Conservation (phyloP, 129 eudicot genomes). For the Tagetes erecta region DNA sequence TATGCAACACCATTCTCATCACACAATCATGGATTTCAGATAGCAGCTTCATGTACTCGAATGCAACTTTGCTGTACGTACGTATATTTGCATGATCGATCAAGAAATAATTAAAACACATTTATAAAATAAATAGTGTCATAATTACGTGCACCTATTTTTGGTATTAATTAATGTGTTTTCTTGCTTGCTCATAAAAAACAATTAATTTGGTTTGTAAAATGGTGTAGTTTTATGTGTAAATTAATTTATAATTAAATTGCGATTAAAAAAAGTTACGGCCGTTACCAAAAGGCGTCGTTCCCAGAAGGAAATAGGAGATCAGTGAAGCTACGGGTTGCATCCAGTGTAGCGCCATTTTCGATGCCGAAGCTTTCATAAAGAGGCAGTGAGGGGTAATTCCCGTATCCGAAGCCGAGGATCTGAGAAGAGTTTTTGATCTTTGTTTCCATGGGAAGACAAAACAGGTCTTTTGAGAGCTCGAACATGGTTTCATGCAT, state of each 20-base stretch:
- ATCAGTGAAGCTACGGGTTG: slow-evolving; percentile 43
- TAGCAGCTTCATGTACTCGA: slow-evolving; percentile 29
- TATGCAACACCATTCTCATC: slow-evolving; percentile 35
- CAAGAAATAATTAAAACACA: too few relatives aligned
- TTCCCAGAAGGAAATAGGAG: slow-evolving; percentile 70
- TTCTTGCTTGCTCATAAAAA: too few relatives aligned
- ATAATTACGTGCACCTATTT: too few relatives aligned
- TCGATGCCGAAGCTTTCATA: slow-evolving; percentile 61
- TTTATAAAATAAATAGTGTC: too few relatives aligned
- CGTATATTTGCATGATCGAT: too few relatives aligned
- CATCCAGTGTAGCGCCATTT: slow-evolving; percentile 39
- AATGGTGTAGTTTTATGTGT: too few relatives aligned
- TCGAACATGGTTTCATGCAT: slow-evolving; percentile 35
- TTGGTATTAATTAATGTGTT: too few relatives aligned
- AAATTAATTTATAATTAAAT: too few relatives aligned
- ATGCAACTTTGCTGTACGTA: slow-evolving; percentile 26
- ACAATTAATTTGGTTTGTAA: too few relatives aligned
- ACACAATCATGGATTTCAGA: slow-evolving; percentile 29
- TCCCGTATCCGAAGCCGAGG: slow-evolving; percentile 55
- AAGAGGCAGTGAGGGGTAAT: slow-evolving; percentile 45
- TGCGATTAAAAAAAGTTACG: too few relatives aligned
- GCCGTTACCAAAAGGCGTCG: slow-evolving; percentile 42
- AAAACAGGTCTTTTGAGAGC: slow-evolving; percentile 40
- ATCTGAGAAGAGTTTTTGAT: slow-evolving; percentile 43
- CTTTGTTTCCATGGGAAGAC: slow-evolving; percentile 49